Evolutionary conservation across 2,329 filamentous ascomycete genomes (phyloP), one percentile per base, ranked within the genome.

Genomic region (Colletotrichum eleusines): DNA sequence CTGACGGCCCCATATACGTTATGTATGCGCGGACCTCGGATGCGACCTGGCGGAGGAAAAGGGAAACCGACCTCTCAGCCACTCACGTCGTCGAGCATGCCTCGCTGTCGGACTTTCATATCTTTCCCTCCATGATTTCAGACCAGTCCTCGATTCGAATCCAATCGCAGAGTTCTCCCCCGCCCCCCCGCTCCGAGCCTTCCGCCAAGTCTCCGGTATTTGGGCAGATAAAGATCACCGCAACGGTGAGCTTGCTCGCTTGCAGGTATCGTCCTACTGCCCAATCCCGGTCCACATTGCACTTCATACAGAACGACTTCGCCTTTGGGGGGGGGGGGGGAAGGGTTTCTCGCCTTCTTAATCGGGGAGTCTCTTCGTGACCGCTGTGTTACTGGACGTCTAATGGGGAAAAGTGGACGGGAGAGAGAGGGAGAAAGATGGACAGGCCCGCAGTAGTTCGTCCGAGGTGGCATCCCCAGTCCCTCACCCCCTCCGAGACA

Each of bases 331-430:
- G 9, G 14, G 0, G n/a, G 44, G n/a, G 44, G 44, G 20, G 11
- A 12, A 12, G n/a, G 46, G 20, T 2, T 40, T 28, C 12, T 51
- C 44, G 59, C 44, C 59, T 62, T 62, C 59, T 50, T 23, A 28
- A 51, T 51, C 44, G 59, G 59, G 59, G 53, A 57, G 53, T 23
- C 12, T 16, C 53, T 57, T 57, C 53, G 53, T 18, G 33, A 12
- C 53, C 53, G 31, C 14, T 14, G 53, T 38, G 33, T 57, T 23
- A 8, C 5, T 35, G 26, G 33, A 31, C 31, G 48, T 51, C 26
- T 26, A 3, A 18, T 16, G 33, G 33, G 20, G 14, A 18, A 35
- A 14, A 3, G 2, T 20, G 18, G n/a, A 14, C 9, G 38, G 16
- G 38, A 16, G 38, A 14, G 38, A 40, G 40, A 3, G 40, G 8